Conservation (phyloP, 176 grass and related monocot genomes). For the Eleusine indica region DNA sequence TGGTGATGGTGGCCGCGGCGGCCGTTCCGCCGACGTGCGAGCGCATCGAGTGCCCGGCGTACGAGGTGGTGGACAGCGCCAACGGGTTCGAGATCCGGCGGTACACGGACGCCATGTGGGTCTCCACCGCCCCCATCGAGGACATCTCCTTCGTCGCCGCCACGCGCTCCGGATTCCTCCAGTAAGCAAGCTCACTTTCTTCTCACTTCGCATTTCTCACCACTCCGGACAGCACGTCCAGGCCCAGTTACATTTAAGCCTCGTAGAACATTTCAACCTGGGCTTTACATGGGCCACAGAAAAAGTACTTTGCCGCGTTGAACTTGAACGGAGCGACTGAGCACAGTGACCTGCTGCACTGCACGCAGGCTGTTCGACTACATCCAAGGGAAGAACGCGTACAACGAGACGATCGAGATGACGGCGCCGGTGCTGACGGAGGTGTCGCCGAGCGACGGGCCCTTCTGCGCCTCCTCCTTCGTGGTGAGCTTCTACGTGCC, state of each 20-base stretch:
- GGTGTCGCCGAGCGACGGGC: slow-evolving; percentile 76
- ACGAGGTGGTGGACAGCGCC: slow-evolving; percentile 80
- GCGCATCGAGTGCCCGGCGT: slow-evolving; percentile 95
- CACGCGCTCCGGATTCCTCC: slow-evolving; percentile 78
- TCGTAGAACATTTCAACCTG: background rate
- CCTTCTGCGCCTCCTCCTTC: slow-evolving; percentile 83
- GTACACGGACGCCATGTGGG: slow-evolving; percentile 73
- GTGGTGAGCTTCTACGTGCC: slow-evolving; percentile 89
- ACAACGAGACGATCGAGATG: slow-evolving; percentile 82
- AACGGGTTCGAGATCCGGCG: slow-evolving; percentile 94
- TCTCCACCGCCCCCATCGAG: slow-evolving; percentile 73
- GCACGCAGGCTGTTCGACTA: slow-evolving; percentile 71
- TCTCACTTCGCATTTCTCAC: background rate
- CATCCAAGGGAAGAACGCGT: slow-evolving; percentile 84
- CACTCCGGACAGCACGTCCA: background rate
- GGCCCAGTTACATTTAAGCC: background rate
- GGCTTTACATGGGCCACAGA: background rate
- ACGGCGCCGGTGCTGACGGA: slow-evolving; percentile 81
- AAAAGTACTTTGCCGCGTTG: no score
- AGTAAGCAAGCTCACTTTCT: slow-evolving; percentile 30
- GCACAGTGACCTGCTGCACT: no score
- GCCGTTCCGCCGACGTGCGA: slow-evolving; percentile 72
- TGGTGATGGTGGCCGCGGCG: background rate
- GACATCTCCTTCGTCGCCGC: slow-evolving; percentile 91
- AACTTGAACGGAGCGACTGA: no score